Evolutionary conservation across 2,329 filamentous ascomycete species (phyloP).

Genomic region (Monilinia vaccinii-corymbosi): DNA sequence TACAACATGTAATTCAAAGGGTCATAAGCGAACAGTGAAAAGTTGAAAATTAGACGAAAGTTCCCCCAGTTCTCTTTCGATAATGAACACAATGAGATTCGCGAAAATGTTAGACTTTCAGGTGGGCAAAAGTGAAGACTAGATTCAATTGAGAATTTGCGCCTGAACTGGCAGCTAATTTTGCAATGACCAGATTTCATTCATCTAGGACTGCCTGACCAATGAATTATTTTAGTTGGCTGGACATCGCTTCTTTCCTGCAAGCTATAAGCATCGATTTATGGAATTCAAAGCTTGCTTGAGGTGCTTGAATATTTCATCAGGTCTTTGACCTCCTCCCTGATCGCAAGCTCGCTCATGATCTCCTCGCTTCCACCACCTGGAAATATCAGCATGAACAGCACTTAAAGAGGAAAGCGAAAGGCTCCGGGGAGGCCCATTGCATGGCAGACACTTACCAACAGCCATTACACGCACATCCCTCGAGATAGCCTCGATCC

Average conservation of each 20-base stretch:
- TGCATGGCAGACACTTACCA: conserved; percentile 18
- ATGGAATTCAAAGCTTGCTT: conserved; percentile 18
- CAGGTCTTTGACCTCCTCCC: conserved; percentile 28
- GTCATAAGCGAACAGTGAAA: not conserved
- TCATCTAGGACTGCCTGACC: too few relatives aligned
- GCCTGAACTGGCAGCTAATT: not conserved
- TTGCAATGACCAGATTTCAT: too few relatives aligned
- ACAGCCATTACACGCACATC: conserved; percentile 40
- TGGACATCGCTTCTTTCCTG: not conserved
- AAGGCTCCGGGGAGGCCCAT: not conserved
- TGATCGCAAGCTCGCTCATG: conserved; percentile 27
- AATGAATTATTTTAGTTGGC: not conserved
- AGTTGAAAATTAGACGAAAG: not conserved
- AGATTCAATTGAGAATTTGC: not conserved
- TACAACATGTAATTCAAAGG: not conserved
- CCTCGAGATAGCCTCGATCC: conserved; percentile 44
- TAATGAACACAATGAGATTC: not conserved
- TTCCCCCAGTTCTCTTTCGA: not conserved
- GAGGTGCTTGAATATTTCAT: conserved; percentile 15
- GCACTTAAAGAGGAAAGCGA: not conserved
- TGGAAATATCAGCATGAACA: conserved; percentile 10
- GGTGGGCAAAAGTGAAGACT: too few relatives aligned
- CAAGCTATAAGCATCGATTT: not conserved
- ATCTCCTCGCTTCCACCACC: conserved; percentile 30
- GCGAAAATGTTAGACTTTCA: not conserved